These are phyloP conservation scores for Nicotiana noctiflora DNA, from an alignment of 257 asterid species.

Conservation along the genomic window DNA sequence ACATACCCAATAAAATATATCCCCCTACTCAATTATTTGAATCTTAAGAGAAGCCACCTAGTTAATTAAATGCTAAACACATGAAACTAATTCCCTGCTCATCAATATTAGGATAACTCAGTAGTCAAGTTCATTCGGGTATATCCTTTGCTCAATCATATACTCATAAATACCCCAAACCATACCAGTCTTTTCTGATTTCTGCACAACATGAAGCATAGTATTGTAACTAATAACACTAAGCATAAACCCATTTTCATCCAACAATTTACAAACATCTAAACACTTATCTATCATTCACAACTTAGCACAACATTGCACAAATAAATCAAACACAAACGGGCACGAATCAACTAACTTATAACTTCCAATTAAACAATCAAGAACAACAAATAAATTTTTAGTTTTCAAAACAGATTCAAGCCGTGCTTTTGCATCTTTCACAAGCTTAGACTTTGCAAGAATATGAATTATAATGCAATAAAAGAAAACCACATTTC, in stretches of 20 bases:
- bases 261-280: slow-evolving; percentile 45
- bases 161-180: slow-evolving; percentile 68
- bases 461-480: slow-evolving; percentile 66
- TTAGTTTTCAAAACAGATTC: slow-evolving; percentile 39
- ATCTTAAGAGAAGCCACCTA: no score
- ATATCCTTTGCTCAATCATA: slow-evolving; percentile 43
- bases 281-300: slow-evolving; percentile 44
- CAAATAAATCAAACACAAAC: slow-evolving; percentile 66
- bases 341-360: slow-evolving; percentile 46
- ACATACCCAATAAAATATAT: no score
- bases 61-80: no score
- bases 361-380: slow-evolving; percentile 45
- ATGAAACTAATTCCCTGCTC: no score
- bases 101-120: no score
- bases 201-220: slow-evolving; percentile 57
- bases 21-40: no score
- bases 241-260: slow-evolving; percentile 42
- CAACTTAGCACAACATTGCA: slow-evolving; percentile 70
- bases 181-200: slow-evolving; percentile 30
- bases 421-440: slow-evolving; percentile 60
- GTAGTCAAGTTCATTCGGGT: slow-evolving; percentile 63
- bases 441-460: slow-evolving; percentile 59
- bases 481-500: slow-evolving; percentile 43
- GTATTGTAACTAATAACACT: slow-evolving; percentile 61
- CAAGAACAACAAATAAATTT: slow-evolving; percentile 31